A percentile compares a stretch with the other conserved stretches of the same genome.
Evolutionary conservation across 768 basidiomycete species (phyloP).

Genomic region (Lentinus brumalis): DNA sequence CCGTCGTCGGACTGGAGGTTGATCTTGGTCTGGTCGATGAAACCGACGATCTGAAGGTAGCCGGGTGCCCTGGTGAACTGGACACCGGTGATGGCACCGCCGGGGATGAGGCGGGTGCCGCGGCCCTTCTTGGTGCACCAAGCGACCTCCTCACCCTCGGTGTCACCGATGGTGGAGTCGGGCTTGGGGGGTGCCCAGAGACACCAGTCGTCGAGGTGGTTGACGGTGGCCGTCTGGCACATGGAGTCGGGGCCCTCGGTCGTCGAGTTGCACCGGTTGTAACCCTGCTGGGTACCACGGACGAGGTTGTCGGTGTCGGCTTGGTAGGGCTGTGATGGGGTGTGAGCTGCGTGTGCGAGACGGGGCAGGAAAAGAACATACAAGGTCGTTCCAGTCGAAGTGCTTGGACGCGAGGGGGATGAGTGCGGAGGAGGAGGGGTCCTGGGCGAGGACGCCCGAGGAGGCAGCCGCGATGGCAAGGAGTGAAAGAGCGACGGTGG

Average conservation of each 20-base stretch:
- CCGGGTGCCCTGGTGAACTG: constrained; percentile 62
- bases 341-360: neutral
- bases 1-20: constrained; percentile 54
- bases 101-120: constrained; percentile 76
- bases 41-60: constrained; percentile 65
- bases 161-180: constrained; percentile 58
- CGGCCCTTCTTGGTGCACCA: constrained; percentile 75
- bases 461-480: constrained; percentile 31
- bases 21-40: constrained; percentile 60
- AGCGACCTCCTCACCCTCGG: constrained; percentile 71
- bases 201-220: constrained; percentile 66
- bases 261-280: constrained; percentile 68
- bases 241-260: constrained; percentile 61
- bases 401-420: constrained; percentile 32
- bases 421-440: constrained; percentile 21
- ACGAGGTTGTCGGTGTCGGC: constrained; percentile 40
- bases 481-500: constrained; percentile 38
- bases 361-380: constrained; percentile 5
- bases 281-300: constrained; percentile 64
- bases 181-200: constrained; percentile 60
- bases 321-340: constrained; percentile 48
- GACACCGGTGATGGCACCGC: constrained; percentile 60
- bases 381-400: constrained; percentile 29
- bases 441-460: constrained; percentile 28
- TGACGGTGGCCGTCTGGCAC: constrained; percentile 73